Evolutionary conservation across 2,329 filamentous ascomycete species (phyloP), one percentile per base, ranked within the genome.

Genomic region (Proliferodiscus dingleyae): DNA sequence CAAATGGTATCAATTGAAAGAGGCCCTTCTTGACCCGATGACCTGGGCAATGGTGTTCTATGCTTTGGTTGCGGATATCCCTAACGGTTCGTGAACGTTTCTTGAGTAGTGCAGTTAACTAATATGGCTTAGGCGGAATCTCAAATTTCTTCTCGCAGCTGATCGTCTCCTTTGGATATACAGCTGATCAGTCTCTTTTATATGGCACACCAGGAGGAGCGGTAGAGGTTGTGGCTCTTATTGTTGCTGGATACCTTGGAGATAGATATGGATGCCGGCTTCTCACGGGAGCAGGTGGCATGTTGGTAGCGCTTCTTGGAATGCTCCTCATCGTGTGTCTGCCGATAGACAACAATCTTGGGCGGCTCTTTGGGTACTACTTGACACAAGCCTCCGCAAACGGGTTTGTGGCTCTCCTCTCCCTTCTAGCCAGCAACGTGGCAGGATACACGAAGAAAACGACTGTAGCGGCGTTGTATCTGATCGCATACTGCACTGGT

Each of bases 121-220:
- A 54, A 24, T 16, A 33, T n/a, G 3, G 9, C 9, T 24, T 10
- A 59, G 57, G 77, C 5, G 78, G 77, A 11, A 76, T 80, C 39
- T 71, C 69, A 0, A 80, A 77, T 46, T 81, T 80, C 51, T 75
- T 74, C 41, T 79, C 75, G 0, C 66, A 80, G 39, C 77, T 81
- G 40, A 80, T 81, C 52, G 61, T 77, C 45, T 75, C 75, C 8
- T 62, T 64, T 37, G 62, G 62, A 6, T 64, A 62, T 47, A 61
- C 55, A 10, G 42, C 60, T 1, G 57, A 62, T 16, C 40, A 62
- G 37, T 61, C 61, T 6, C 49, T 62, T 10, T 51, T 63, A 4
- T 57, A 59, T 8, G 58, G 57, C 13, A 61, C 59, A 2, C 60
- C 60, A 1, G 56, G 54, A 4, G 62, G 62, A 13, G 58, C 51